Base-by-base conservation (phyloP, 2,329 filamentous ascomycete genomes). In the Ophiosphaerella korrae region DNA sequence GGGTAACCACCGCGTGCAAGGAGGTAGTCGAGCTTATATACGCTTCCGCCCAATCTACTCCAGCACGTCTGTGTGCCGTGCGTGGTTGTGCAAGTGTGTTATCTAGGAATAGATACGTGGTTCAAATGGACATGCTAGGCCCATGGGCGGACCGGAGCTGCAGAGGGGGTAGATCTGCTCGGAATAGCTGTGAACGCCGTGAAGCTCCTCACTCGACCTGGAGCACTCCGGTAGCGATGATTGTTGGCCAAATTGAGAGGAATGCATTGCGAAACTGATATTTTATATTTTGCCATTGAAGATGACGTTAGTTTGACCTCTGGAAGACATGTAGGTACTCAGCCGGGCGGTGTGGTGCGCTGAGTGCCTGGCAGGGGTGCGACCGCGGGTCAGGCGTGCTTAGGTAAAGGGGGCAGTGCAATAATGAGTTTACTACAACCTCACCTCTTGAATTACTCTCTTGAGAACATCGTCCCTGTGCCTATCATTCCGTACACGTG, bases 391-490 rank as follows among this genome's bases (percentile, higher is more conserved):
- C 43, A 50, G 36, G 50, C 43, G 43, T 49, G 63, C 60, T 64
- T 67, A 66, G 42, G 58, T 64, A 65, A 66, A 56, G 55, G 58
- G 9, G 60, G 57, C 58, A 60, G 18, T 21, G 18, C 18, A 21
- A 18, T n/a, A n/a, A 21, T 21, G 18, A 4, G 18, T 21, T 21
- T 21, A 21, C 18, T 4, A 21, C 18, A 21, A 21, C 18, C 18
- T 21, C 18, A 21, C 18, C 18, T 21, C 18, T 21, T 21, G 18
- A 21, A 21, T 21, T 21, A 21, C 18, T 21, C 18, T 21, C 18
- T 21, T 21, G 5, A 21, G 5, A 21, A 21, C 18, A 21, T 21
- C 18, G 18, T 21, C 18, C 3, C 18, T 21, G 18, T 21, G 3
- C 18, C 18, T 21, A 21, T 21, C 18, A 21, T 21, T 21, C 18